Base-by-base conservation (phyloP, 768 basidiomycete species). In the Hypsizygus marmoreus region DNA sequence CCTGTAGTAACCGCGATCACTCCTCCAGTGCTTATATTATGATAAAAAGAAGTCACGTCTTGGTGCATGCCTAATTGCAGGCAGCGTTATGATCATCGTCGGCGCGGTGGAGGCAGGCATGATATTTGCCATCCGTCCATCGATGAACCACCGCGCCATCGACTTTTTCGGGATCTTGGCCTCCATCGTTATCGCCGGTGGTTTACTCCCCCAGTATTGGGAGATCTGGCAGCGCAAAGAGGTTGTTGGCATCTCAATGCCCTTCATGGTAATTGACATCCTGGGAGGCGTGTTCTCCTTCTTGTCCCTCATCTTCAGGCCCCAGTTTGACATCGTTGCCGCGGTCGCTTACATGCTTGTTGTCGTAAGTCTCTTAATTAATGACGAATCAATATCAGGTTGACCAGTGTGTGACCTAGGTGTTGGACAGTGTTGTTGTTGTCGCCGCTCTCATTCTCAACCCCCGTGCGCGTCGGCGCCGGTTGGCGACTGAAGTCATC, bases 241-340 rank as follows among this genome's bases (percentile, higher is more conserved):
- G 51, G 83, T 86, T 29, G 57, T 79, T 17, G 89, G 90, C 6
- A 80, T 93, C 40, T 87, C 84, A 1, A 66, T 86, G 33, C 32
- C 70, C 6, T 91, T 91, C 67, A 82, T 91, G 69, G 53, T 65
- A 7, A 72, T 91, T 40, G 90, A 93, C 57, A 71, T 83, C 43
- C 58, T 81, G 7, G 90, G 88, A 23, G 85, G 80, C 4, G 63
- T 91, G 2, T 89, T 89, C 66, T 84, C 79, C 43, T 72, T 79
- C 49, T 68, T 88, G 6, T 86, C 84, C 20, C 72, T 91, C n/a
- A 75, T 69, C 25, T 88, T 89, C 68, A 80, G 82, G 52, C 61
- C 64, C 4, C 56, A 76, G 7, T 81, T 90, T 47, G 86, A 91
- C 57, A 63, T 76, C 8, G 66, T 86, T 16, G 86, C 86, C 1